A percentile compares a stretch with the other conserved stretches of the same genome.
These are phyloP conservation scores for Ophiosphaerella herpotricha DNA, from an alignment of 2,329 filamentous ascomycete genomes.

Conservation along the genomic window DNA sequence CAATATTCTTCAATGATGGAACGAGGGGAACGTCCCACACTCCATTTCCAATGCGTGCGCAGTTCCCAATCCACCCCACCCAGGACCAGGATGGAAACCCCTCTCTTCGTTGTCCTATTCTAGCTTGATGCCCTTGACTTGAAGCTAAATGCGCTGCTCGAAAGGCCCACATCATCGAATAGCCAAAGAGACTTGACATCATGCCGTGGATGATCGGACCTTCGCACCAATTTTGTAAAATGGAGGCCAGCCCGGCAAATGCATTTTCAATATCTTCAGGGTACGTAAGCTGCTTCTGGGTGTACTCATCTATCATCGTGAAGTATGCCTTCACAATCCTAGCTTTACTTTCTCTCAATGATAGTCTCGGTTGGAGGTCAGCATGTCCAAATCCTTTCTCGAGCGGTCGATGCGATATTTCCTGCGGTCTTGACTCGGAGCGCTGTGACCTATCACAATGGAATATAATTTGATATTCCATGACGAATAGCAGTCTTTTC, in stretches of 20 bases:
- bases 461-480: not conserved
- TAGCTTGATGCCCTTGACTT: not conserved
- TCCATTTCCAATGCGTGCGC: not conserved
- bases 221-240: not conserved
- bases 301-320: not conserved
- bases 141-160: too few species aligned
- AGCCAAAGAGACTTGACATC: not conserved
- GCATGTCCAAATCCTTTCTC: too few species aligned
- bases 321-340: not conserved
- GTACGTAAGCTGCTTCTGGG: not conserved
- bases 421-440: not conserved
- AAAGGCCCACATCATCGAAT: not conserved
- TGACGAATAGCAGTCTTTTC: not conserved
- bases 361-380: too few species aligned
- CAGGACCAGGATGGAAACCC: not conserved
- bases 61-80: not conserved
- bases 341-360: too few species aligned
- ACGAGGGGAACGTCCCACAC: not conserved
- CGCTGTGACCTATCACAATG: not conserved
- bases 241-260: not conserved
- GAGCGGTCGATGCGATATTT: not conserved
- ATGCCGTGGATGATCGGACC: not conserved
- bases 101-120: not conserved
- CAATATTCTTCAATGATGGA: not conserved
- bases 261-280: not conserved